Conservation (phyloP, 163 green algal genomes). For the Botryococcus braunii region DNA sequence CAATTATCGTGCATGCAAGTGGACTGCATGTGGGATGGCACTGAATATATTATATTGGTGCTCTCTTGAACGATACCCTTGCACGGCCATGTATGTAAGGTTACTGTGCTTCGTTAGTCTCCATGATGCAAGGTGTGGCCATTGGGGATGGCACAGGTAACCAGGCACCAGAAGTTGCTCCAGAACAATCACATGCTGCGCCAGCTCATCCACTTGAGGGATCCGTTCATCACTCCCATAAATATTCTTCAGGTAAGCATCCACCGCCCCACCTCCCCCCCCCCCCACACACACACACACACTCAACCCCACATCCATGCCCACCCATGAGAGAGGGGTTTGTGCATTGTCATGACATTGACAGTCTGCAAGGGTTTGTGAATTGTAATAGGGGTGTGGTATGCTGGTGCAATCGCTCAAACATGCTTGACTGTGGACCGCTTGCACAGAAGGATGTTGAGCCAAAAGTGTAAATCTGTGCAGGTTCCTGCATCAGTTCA, state of each 20-base stretch:
- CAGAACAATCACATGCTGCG: slow-evolving; percentile 46
- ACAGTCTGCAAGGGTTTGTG: no score
- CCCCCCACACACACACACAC: not conserved
- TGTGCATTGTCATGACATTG: no score
- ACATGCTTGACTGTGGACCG: not conserved
- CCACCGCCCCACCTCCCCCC: not conserved
- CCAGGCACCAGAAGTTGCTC: slow-evolving; percentile 51
- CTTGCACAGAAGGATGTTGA: not conserved
- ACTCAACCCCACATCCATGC: not conserved
- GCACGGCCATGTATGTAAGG: no score
- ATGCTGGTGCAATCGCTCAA: no score
- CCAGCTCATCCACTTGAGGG: slow-evolving; percentile 71
- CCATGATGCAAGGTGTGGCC: not conserved
- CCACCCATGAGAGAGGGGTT: no score
- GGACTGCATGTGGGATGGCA: no score
- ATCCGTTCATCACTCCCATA: slow-evolving; percentile 79
- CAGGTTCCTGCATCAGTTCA: not conserved
- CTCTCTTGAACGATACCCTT: no score
- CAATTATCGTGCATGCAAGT: no score
- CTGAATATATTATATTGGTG: no score
- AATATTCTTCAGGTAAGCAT: slow-evolving; percentile 75
- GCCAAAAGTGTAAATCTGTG: not conserved
- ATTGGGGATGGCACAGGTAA: slow-evolving; percentile 16
- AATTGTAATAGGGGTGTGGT: no score
- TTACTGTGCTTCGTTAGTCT: no score